Evolutionary conservation across 1,284 basidiomycete species (phyloP), one percentile per base, ranked within the genome.

Genomic region (Papiliotrema nemorosa): DNA sequence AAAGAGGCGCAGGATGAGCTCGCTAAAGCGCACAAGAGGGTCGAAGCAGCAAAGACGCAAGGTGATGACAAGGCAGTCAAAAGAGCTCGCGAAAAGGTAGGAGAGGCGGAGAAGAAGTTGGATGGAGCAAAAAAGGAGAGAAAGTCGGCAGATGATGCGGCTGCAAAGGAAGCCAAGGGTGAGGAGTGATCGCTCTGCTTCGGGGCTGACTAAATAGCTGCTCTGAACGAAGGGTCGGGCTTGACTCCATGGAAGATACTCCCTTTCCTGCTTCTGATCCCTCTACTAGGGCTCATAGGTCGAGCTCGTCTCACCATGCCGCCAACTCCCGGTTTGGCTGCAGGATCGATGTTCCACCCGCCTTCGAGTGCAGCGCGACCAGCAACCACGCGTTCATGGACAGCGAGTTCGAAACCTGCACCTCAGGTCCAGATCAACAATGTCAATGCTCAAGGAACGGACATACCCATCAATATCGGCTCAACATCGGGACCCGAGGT

Each of bases 361-460:
- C 26, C 31, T n/a, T 34, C 29, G n/a, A 38, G 9, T 20, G 34
- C 18, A 6, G 34, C 18, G 35, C 45, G 29, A 33, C 42, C 29
- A 25, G 36, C 35, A 10, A 36, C 10, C 39, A 47, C 12, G 33
- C 44, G 10, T 40, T 51, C 36, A 10, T 48, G 46, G 46, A 33
- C 29, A 39, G 46, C 46, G 6, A 48, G 46, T 20, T 24, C 44
- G 2, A 41, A 48, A 18, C 46, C 37, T 20, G 27, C 44, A 14
- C 34, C 55, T 3, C 49, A 49, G 12, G 57, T 61, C 34, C 44
- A 62, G 31, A 60, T 62, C 49, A 62, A 60, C 47, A 57, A 62
- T 47, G 50, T 59, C n/a, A 58, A 62, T 26, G 54, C 60, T 5
- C 56, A 59, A 46, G 62, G 60, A 4, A 22, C 39, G 24, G 56